These are phyloP conservation scores for Neonectria coccinea DNA, from an alignment of 2,329 filamentous ascomycete species.

Conservation along the genomic window DNA sequence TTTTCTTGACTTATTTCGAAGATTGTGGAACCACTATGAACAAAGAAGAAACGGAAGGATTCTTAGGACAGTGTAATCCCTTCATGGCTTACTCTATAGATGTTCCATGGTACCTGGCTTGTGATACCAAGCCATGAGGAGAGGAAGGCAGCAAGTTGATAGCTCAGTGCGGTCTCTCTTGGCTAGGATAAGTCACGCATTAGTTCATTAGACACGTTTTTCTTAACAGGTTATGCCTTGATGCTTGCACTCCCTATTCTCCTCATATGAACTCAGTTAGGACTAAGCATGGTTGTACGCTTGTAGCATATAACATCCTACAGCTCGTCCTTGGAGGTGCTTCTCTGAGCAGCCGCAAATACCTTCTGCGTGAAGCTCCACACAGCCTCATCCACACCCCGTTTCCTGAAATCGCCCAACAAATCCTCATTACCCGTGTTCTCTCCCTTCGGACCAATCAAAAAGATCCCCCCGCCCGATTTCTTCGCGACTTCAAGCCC, in stretches of 20 bases:
- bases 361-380: background rate
- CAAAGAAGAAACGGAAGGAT: too few species aligned
- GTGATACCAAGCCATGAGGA: too few species aligned
- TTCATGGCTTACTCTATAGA: too few species aligned
- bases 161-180: too few species aligned
- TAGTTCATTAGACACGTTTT: background rate
- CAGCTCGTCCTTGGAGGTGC: background rate
- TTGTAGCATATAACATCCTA: background rate
- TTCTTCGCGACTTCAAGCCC: background rate
- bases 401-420: conserved; percentile 9
- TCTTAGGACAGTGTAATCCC: too few species aligned
- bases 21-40: too few species aligned
- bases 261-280: background rate
- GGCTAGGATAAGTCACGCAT: background rate
- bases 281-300: too few species aligned
- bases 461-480: conserved; percentile 10
- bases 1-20: too few species aligned
- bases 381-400: conserved; percentile 2
- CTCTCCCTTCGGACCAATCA: conserved; percentile 14
- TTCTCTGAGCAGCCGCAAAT: background rate
- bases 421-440: conserved; percentile 16
- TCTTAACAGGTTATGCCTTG: background rate
- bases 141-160: too few species aligned
- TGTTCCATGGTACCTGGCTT: too few species aligned
- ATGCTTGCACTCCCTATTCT: background rate